Evolutionary conservation across 129 eudicot genomes (phyloP), one percentile per base, ranked within the genome.

Genomic region (Flaveria sonorensis): DNA sequence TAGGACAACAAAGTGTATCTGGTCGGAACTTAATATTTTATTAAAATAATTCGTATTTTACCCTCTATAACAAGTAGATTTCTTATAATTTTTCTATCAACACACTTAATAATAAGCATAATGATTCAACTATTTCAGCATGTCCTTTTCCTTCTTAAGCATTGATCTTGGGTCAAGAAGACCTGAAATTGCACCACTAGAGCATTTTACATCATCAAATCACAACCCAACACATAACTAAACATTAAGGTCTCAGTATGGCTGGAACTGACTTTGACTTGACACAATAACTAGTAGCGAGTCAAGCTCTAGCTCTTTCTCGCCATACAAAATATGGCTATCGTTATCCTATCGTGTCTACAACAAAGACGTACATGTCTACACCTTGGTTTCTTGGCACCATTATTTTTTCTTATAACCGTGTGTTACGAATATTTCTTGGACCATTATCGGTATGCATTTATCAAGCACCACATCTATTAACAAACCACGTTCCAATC

Each of bases 371-470:
- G n/a, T n/a, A n/a, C 36, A 36, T 36, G 40, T 36, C 40, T 36
- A 36, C 23, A 48, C 48, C 36, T 12, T 51, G 67, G 59, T 72
- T 51, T 71, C 66, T 72, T 79, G 74, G 24, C 26, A 80, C 60
- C 57, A 39, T 24, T n/a, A 19, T 3, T 47, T 13, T 76, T 48
- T 51, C 73, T 76, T 65, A 77, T 52, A 60, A 77, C 81, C 68
- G 10, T 60, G 55, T 45, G 45, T 78, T 78, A 73, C 53, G 69
- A 80, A 66, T 67, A 80, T 68, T 18, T 66, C 51, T 66, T 80
- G 84, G 80, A 74, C 75, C 84, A 80, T 66, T 30, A 63, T 71
- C 43, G 12, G 11, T 19, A 42, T 56, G 19, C 52, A 53, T 65
- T 5, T 18, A 53, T 80, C 73, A 53, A 53, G 18, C 74, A 72